Evolutionary conservation across 371 early-diverging fungal species (phyloP), one percentile per base, ranked within the genome.

Genomic region (Lichtheimia hyalospora): DNA sequence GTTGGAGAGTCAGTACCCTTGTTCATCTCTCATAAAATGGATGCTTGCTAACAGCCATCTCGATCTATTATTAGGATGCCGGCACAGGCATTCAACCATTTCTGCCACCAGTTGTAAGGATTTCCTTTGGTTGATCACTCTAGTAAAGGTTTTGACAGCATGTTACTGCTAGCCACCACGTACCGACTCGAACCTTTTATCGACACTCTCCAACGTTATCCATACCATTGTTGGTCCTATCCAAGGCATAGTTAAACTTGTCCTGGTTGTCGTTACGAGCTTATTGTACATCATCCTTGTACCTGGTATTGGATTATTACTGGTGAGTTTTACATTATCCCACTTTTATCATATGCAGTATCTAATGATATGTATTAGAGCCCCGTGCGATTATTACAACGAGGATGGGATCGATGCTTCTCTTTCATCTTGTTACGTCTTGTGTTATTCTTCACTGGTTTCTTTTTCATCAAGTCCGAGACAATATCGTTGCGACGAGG

Each of bases 41-140:
- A 43, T 23, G 21, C 14, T 40, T 34, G 13, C 41, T 43, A 24
- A 20, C 42, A 16, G 16, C 15, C 27, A 12, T 18, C 7, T 28
- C 40, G 42, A 16, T 16, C 16, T 23, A 28, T 49, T 21, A 46
- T 20, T 74, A 89, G 89, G 92, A 92, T 66, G 73, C 86, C 49
- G 87, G 91, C 20, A 95, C 94, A 5, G 93, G 93, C 24, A 92
- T 95, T 62, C 93, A 94, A 54, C 94, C 96, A 6, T 94, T 95
- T 70, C 70, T 93, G 51, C 91, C 91, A 51, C 91, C 92, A 12
- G 84, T 90, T 69, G 89, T 86, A 81, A 68, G 68, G 21, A 24
- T 49, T 27, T 53, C 16, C 25, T n/a, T 23, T 5, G 3, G 14
- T 40, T 5, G 18, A 50, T 48, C 18, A 49, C 12, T 46, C 46